Base-by-base conservation (phyloP, 768 basidiomycete species). In the Hypholoma sublateritium region DNA sequence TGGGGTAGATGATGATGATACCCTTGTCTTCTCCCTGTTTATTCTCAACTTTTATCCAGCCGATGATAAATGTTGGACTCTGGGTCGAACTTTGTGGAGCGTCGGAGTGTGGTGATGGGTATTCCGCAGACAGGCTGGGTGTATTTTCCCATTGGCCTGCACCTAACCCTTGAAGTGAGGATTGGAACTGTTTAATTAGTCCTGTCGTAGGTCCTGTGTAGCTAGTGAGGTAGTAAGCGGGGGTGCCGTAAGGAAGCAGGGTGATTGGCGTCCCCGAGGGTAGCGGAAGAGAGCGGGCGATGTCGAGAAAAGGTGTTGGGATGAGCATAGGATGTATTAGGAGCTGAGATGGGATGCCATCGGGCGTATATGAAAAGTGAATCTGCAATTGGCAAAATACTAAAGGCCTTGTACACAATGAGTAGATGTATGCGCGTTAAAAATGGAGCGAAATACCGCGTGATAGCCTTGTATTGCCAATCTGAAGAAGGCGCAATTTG, bases 11-110 rank as follows among this genome's bases (percentile, higher is more conserved):
- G 48, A 88, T 74, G n/a, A 80, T 75, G 28, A 89, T 72, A 0
- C 90, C 90, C 62, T 91, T 91, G 61, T 90, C 88, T 67, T 92
- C 90, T 32, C 88, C 89, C 60, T 88, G 89, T 59, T 81, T 85
- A 63, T 89, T 89, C 69, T 90, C 83, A 17, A 92, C 86, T 32
- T 78, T 80, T 36, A 91, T 77, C 86, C 87, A 92, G 3, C 82
- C 88, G 51, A 92, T 84, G 44, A 90, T 69, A 67, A 84, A 90
- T 16, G 64, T 59, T 14, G 65, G 49, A 3, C 43, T 53, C 48
- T 47, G 59, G 25, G 50, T 25, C 28, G 32, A 16, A n/a, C 42
- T 48, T 28, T 59, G 47, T 17, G 57, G 8, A 43, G 47, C 25
- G 56, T 34, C 16, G 52, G 46, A 36, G 41, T 56, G 62, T 17